phyloP scores from a whole-genome alignment of 345 rosid genomes.

The Salix dunnii region DNA sequence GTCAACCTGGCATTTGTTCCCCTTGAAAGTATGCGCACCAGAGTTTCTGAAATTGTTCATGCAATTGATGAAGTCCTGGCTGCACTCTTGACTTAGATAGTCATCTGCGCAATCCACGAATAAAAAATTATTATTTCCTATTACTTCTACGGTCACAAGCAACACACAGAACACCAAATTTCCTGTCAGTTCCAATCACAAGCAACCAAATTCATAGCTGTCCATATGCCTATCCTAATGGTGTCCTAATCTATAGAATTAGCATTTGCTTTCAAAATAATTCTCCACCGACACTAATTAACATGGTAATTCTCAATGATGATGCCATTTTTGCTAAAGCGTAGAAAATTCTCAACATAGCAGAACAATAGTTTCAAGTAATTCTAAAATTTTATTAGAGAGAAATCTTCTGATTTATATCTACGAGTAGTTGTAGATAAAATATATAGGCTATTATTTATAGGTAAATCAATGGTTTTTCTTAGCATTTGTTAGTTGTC shows the following conservation, averaged over 20 bases:
- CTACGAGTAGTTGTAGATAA: too few species aligned
- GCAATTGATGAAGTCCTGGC: conserved; percentile 69
- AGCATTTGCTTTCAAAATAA: too few species aligned
- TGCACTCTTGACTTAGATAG: conserved; percentile 85
- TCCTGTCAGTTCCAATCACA: not conserved
- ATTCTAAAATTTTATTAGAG: too few species aligned
- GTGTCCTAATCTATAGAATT: too few species aligned
- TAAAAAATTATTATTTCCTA: not conserved
- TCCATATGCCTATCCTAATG: not conserved
- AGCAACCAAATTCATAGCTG: not conserved
- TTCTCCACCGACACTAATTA: not conserved
- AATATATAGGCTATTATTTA: too few species aligned
- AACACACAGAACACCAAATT: not conserved
- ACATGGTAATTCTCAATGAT: not conserved
- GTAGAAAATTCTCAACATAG: too few species aligned
- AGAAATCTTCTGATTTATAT: too few species aligned
- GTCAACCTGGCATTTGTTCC: conserved; percentile 56
- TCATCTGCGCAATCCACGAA: conserved; percentile 33
- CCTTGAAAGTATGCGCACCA: conserved; percentile 52
- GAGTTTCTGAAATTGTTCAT: conserved; percentile 48
- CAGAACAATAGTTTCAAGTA: too few species aligned
- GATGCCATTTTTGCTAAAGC: too few species aligned
- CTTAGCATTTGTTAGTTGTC: too few species aligned
- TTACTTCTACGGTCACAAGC: not conserved
- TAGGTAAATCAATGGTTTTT: too few species aligned